Conservation (phyloP, 305 asterid species). For the Ajuga reptans region DNA sequence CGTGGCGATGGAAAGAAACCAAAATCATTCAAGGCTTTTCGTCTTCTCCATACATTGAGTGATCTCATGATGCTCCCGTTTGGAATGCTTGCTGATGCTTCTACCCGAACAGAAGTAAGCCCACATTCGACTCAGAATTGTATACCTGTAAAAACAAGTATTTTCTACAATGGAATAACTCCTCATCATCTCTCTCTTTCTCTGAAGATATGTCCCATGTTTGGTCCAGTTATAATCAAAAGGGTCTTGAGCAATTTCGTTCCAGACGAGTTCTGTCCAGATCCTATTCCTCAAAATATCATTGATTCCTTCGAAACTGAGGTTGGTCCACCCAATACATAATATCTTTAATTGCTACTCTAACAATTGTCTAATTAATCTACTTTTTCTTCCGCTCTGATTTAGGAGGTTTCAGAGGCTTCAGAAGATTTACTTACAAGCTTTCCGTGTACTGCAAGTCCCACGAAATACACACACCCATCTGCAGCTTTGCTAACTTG, state of each 20-base stretch:
- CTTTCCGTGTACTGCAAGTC: slow-evolving; percentile 56
- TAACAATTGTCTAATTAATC: slow-evolving; percentile 1
- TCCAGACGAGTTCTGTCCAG: slow-evolving; percentile 87
- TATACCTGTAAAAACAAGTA: background rate
- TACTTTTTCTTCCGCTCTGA: background rate
- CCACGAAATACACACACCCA: slow-evolving; percentile 60
- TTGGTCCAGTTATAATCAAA: slow-evolving; percentile 61
- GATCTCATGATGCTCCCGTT: slow-evolving; percentile 95
- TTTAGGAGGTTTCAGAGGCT: slow-evolving; percentile 43
- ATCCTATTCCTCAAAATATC: slow-evolving; percentile 61
- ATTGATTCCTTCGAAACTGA: slow-evolving; percentile 61
- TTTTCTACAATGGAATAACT: background rate
- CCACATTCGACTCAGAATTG: background rate
- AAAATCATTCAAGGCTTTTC: slow-evolving; percentile 60
- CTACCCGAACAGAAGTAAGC: slow-evolving; percentile 69
- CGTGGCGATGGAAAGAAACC: slow-evolving; percentile 31
- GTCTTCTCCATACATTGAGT: slow-evolving; percentile 77
- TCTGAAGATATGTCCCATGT: slow-evolving; percentile 72
- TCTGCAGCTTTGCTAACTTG: slow-evolving; percentile 48
- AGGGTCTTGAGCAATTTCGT: slow-evolving; percentile 58
- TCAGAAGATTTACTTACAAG: slow-evolving; percentile 34
- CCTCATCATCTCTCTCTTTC: background rate
- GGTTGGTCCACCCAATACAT: slow-evolving; percentile 29
- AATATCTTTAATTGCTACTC: background rate
- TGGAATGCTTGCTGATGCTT: slow-evolving; percentile 75